Base-by-base conservation (phyloP, 2,329 filamentous ascomycete species). In the Hypoxylon sp. region DNA sequence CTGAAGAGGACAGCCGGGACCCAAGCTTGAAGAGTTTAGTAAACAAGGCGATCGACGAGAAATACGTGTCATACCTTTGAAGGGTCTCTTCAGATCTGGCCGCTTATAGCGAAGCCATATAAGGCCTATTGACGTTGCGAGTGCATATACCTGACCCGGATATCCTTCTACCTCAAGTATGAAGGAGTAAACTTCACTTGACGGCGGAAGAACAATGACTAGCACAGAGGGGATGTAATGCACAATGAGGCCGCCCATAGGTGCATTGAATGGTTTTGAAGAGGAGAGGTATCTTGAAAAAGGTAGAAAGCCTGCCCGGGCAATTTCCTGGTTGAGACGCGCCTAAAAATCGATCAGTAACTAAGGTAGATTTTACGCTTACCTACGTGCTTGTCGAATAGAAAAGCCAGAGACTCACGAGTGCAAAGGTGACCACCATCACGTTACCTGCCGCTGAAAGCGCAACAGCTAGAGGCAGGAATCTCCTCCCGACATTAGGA, bases 141-240 rank as follows among this genome's bases (percentile, higher is more conserved):
- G 73, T 0, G 82, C 82, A 57, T 89, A 83, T 13, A 91, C 79
- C 60, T 90, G 86, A 0, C 81, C 86, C 0, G 89, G 85, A 67
- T 91, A 92, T 0, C 87, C 88, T 70, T 92, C 89, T 0, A 92
- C 86, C 48, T 92, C 89, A 0, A 91, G 78, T 26, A 92, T 91
- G 70, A 93, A 91, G 8, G 86, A 88, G 75, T 92, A 93, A 0
- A 90, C 87, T 48, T 89, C 85, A 2, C 82, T 80, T 0, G 88
- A 87, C 0, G 89, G 88, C 0, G 89, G 89, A 0, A 91, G 78
- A 0, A 82, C 76, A 51, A 92, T 91, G 2, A 91, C 88, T 1
- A 92, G 77, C 0, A 90, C 68, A 0, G 89, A 91, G 0, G 89
- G 89, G 28, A 92, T 80, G 69, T 86, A 91, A 70, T 92, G 89